Evolutionary conservation across 2,329 filamentous ascomycete genomes (phyloP).

Genomic region (Thielaviopsis ethacetica): DNA sequence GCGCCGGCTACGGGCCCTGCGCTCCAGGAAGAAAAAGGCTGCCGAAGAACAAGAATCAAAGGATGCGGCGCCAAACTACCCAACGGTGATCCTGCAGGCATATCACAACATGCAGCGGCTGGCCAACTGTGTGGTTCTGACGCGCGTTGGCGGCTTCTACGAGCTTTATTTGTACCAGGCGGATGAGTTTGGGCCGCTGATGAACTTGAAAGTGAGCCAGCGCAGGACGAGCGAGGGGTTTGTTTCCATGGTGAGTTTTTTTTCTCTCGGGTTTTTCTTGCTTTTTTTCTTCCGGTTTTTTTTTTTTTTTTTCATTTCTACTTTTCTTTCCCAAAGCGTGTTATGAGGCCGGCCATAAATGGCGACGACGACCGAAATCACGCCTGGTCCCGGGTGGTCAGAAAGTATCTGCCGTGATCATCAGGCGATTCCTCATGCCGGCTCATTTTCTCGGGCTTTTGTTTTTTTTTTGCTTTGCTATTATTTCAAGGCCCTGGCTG

Average conservation of each 20-base stretch:
- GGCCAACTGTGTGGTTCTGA: slow-evolving; percentile 77
- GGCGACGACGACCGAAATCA: background rate
- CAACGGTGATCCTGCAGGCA: slow-evolving; percentile 77
- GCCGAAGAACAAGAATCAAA: slow-evolving; percentile 26
- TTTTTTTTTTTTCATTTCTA: slow-evolving; percentile 8
- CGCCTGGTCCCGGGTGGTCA: background rate
- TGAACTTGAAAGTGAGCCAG: slow-evolving; percentile 73
- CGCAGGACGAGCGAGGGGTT: slow-evolving; percentile 65
- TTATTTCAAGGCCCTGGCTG: no score
- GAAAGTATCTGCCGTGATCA: no score
- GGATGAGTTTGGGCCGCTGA: slow-evolving; percentile 66
- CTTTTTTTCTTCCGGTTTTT: no score
- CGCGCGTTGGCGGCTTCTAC: slow-evolving; percentile 89
- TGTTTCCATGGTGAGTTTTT: slow-evolving; percentile 60
- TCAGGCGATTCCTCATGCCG: no score
- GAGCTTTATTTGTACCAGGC: slow-evolving; percentile 97
- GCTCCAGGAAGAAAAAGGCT: background rate
- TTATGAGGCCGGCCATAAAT: background rate
- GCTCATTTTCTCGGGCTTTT: no score
- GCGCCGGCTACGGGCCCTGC: no score
- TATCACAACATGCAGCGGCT: slow-evolving; percentile 82
- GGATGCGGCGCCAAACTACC: slow-evolving; percentile 43
- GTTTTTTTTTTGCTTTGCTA: no score
- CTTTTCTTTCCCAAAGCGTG: slow-evolving; percentile 11
- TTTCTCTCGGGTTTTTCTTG: no score